Evolutionary conservation across 2,329 filamentous ascomycete species (phyloP).

Genomic region (Penicillium sp.): DNA sequence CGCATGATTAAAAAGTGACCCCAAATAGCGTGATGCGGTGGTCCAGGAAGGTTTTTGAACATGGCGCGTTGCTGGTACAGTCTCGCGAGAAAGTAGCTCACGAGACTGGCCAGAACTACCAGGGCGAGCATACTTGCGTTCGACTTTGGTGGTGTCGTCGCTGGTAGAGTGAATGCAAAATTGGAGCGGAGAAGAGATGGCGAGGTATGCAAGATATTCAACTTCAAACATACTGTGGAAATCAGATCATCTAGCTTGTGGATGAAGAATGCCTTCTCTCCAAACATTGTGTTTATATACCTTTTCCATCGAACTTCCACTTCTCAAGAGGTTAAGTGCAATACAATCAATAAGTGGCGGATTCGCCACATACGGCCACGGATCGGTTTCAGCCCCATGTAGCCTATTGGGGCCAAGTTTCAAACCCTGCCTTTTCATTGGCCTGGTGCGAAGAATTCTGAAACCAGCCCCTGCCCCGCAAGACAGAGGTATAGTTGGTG

Average conservation of each 20-base stretch:
- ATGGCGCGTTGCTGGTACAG: slow-evolving; percentile 11
- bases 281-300: no score
- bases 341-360: no score
- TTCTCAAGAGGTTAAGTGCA: no score
- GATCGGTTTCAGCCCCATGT: no score
- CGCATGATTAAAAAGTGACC: slow-evolving; percentile 17
- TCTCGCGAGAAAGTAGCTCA: slow-evolving; percentile 10
- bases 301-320: no score
- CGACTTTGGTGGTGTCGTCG: slow-evolving; percentile 5
- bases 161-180: slow-evolving; percentile 13
- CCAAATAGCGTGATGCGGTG: slow-evolving; percentile 17
- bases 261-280: no score
- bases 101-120: slow-evolving; percentile 4
- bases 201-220: slow-evolving; percentile 9
- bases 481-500: no score
- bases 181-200: slow-evolving; percentile 12
- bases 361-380: no score
- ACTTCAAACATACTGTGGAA: slow-evolving; percentile 12
- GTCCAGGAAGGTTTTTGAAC: slow-evolving; percentile 16
- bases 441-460: no score
- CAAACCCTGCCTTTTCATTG: no score
- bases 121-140: slow-evolving; percentile 9
- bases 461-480: no score
- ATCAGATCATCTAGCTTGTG: background rate
- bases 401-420: no score